Evolutionary conservation across 2,329 filamentous ascomycete species (phyloP), one percentile per base, ranked within the genome.

Genomic region (Sporothrix globosa): DNA sequence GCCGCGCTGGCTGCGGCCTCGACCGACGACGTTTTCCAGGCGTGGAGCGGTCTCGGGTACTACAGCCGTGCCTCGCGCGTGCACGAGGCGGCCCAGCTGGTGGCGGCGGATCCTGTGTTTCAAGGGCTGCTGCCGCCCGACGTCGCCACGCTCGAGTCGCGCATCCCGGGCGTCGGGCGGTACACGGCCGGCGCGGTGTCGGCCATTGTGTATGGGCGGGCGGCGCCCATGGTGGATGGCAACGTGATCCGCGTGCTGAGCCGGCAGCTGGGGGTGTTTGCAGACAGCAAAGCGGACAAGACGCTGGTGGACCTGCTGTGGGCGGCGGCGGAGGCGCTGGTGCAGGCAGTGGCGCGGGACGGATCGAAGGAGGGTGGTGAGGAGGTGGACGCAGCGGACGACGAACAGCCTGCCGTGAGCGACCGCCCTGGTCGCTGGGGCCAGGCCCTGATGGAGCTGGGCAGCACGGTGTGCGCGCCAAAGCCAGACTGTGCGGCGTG

Each of bases 381-480:
- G 2, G 13, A 2, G 41, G 65, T 70, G 0, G 74, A 73, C 0
- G 73, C 72, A 0, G 72, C 72, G 0, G 52, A 46, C 11, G 74
- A 73, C 0, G 68, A 50, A 4, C 67, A 67, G 9, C 63, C 71
- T 0, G 19, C 77, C 27, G 73, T 76, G 17, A 88, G 83, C 69
- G 82, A 86, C 68, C 77, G 84, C 27, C 87, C 88, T 0, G 87
- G 87, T 0, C 78, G 83, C 72, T 90, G 87, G 88, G 88, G 88
- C 0, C 88, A 90, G 75, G 88, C 86, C 0, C 77, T 90, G 34
- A 90, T 90, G 88, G 88, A 90, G 75, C 80, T 90, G 4, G 88
- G 88, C 3, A 89, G 87, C 73, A 90, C 88, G 0, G 76, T 90
- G 1, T 90, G 88, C 74, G 83, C 83, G 7, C 87, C 88, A 6